Evolutionary conservation across 208 protist species (phyloP).

Genomic region (Herpetomonas samuelpessoai): DNA sequence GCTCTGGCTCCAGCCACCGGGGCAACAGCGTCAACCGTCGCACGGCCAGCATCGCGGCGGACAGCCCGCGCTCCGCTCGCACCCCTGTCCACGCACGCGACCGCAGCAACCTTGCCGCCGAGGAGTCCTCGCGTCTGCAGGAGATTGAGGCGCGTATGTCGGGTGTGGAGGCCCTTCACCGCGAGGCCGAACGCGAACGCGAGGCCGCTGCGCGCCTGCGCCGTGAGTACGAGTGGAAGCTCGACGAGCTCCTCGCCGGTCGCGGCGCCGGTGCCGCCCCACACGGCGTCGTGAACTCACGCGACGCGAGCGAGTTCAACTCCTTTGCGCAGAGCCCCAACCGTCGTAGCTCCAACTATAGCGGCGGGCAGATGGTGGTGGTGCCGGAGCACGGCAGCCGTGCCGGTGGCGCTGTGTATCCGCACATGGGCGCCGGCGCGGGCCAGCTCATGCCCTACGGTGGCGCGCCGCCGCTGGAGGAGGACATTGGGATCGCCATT

Average conservation of each 20-base stretch:
- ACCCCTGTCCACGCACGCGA: slow-evolving; percentile 9
- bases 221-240: slow-evolving; percentile 54
- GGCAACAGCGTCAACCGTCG: slow-evolving; percentile 3
- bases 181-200: slow-evolving; percentile 56
- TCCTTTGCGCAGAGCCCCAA: slow-evolving; percentile 11
- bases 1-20: slow-evolving; percentile 1
- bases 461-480: slow-evolving; percentile 21
- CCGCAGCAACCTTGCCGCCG: slow-evolving; percentile 17
- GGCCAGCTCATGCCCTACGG: slow-evolving; percentile 10
- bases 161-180: slow-evolving; percentile 65
- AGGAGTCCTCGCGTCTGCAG: slow-evolving; percentile 45
- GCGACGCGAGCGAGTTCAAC: slow-evolving; percentile 26
- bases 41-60: slow-evolving; percentile 9
- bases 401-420: slow-evolving; percentile 11
- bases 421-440: slow-evolving; percentile 16
- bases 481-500: slow-evolving; percentile 44
- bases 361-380: not conserved
- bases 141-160: slow-evolving; percentile 74
- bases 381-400: slow-evolving; percentile 3
- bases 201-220: slow-evolving; percentile 53
- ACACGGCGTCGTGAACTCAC: slow-evolving; percentile 6
- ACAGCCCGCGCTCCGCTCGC: slow-evolving; percentile 11
- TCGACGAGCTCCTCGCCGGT: slow-evolving; percentile 30
- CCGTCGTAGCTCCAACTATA: not conserved
- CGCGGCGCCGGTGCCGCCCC: slow-evolving; percentile 5